These are phyloP conservation scores for Mortierella polycephala DNA, from an alignment of 371 early-diverging fungal genomes.

Conservation along the genomic window DNA sequence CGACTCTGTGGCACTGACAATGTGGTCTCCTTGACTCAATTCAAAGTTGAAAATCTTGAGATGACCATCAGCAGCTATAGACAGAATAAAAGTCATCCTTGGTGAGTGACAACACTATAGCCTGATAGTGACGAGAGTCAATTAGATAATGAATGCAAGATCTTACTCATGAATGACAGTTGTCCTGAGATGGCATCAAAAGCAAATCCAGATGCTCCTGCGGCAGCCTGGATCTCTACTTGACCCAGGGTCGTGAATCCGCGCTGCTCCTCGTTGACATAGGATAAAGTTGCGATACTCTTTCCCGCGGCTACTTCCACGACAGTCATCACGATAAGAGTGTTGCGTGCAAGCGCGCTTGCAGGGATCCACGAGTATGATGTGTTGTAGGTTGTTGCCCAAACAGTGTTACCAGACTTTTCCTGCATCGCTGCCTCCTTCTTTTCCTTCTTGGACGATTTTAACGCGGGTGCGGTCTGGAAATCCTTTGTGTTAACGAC, in stretches of 20 bases:
- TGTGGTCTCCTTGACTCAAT: slow-evolving; percentile 24
- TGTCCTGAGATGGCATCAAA: slow-evolving; percentile 62
- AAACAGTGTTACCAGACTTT: slow-evolving; percentile 37
- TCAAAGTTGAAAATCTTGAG: slow-evolving; percentile 39
- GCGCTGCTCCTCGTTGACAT: slow-evolving; percentile 64
- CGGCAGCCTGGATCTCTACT: slow-evolving; percentile 21
- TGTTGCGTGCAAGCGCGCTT: slow-evolving; percentile 60
- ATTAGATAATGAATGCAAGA: no score
- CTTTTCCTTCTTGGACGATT: slow-evolving; percentile 32
- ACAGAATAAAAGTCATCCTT: background rate
- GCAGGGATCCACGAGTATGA: slow-evolving; percentile 60
- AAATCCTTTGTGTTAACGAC: slow-evolving; percentile 45
- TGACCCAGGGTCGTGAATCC: slow-evolving; percentile 52
- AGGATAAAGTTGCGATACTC: slow-evolving; percentile 53
- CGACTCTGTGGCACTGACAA: slow-evolving; percentile 30
- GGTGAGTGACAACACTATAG: no score
- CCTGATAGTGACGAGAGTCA: background rate
- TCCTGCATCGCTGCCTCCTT: slow-evolving; percentile 12
- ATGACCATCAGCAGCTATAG: slow-evolving; percentile 36
- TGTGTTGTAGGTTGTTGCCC: slow-evolving; percentile 63
- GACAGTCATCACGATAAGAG: slow-evolving; percentile 59
- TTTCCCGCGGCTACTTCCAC: slow-evolving; percentile 34
- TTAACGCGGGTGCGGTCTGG: slow-evolving; percentile 31
- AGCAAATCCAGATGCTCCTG: slow-evolving; percentile 55
- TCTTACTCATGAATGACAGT: slow-evolving; percentile 59